Base-by-base conservation (phyloP, 2,329 filamentous ascomycete genomes). In the Chrysoporthe cubensis region DNA sequence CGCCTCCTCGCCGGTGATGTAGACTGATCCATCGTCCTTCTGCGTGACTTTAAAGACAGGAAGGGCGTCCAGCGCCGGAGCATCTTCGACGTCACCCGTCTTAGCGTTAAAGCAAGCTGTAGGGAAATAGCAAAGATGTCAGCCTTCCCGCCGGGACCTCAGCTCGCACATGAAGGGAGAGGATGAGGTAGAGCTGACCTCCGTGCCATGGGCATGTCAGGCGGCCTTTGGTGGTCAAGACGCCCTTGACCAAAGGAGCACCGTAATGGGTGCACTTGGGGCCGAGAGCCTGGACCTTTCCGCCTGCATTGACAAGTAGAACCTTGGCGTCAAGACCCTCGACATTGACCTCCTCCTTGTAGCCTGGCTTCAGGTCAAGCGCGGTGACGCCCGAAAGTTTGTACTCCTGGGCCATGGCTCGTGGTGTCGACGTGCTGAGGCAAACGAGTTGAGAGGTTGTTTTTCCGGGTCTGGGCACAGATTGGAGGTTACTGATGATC, bases 121-220 rank as follows among this genome's bases (percentile, higher is more conserved):
- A 54, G 8, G 4, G 11, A 52, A 42, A 43, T 6, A 48, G 8
- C 42, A 11, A 40, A 57, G 18, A 40, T 57, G 59, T 72, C 34
- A 72, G 71, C 48, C 7, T 32, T 48, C 58, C n/a, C 8, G 14
- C 42, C 11, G 11, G 44, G 37, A 13, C 9, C 57, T 14, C 21
- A 6, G 57, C 57, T 11, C 57, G 16, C 57, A 11, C 13, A 59
- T n/a, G 9, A 11, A 61, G 32, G 13, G 8, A 37, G 7, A 46
- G 21, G 42, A 11, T 2, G 9, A 0, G 7, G 14, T 18, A 43
- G 4, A 43, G 9, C 84, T 72, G 77, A 96, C 93, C 93, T 82
- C 95, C 95, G 78, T 98, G 95, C 96, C 96, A 98, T 3, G 95
- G 94, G 78, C 96, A 99, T 7, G 93, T 97, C 70, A 99, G 80